Conservation (phyloP, 306 rosid genomes). For the Datisca glomerata region DNA sequence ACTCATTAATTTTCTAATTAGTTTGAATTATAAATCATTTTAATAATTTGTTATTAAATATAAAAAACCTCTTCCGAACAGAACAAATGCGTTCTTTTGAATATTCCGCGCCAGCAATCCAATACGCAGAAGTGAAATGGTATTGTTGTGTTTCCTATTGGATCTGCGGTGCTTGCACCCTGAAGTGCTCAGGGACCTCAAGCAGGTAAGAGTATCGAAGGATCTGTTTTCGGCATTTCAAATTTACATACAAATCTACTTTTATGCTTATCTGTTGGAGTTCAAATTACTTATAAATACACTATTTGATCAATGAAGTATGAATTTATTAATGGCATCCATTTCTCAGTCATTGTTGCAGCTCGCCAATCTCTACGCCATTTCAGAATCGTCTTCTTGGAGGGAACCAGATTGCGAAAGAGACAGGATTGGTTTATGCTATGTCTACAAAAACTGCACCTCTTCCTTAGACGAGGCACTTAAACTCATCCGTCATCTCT, state of each 20-base stretch:
- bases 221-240: not conserved
- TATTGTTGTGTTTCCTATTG: constrained; percentile 52
- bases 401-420: constrained; percentile 21
- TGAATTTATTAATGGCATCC: too few species aligned
- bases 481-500: not conserved
- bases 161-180: constrained; percentile 57
- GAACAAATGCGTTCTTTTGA: too few species aligned
- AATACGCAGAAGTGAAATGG: constrained; percentile 31
- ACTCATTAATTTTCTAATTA: too few species aligned
- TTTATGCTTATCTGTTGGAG: not conserved
- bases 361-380: constrained; percentile 58
- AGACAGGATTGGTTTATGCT: constrained; percentile 57
- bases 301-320: too few species aligned
- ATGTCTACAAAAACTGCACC: constrained; percentile 29
- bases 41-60: too few species aligned
- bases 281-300: constrained; percentile 7
- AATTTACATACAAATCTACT: not conserved
- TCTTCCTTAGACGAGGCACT: constrained; percentile 42
- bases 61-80: too few species aligned
- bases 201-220: constrained; percentile 29
- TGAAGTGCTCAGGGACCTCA: constrained; percentile 36
- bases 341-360: constrained; percentile 54
- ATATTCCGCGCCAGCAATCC: constrained; percentile 13
- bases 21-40: too few species aligned
- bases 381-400: constrained; percentile 24